Base-by-base conservation (phyloP, 2,329 filamentous ascomycete species). In the Thermomyces lanuginosus region DNA sequence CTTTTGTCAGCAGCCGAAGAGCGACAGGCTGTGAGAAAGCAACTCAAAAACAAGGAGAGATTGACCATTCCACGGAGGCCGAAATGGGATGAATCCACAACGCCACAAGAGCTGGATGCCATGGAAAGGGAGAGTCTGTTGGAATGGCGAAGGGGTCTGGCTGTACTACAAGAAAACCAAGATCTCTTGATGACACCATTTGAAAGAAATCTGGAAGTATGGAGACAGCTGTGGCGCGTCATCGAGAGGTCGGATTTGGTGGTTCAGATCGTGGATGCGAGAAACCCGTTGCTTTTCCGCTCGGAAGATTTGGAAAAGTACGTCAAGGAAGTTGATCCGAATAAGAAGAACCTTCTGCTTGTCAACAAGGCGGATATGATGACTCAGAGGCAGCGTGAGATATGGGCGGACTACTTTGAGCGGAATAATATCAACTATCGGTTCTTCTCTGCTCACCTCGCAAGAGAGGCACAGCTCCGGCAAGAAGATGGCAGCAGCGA, bases 361-460 rank as follows among this genome's bases (percentile, higher is more conserved):
- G 86, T 98, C 46, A 98, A 98, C 64, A 98, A 98, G 64, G 84
- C 89, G 23, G 89, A 98, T 56, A 93, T 98, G 89, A 84, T 98
- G 80, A 92, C 84, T 1, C 53, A 72, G 24, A 71, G 72, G 43
- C 91, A 98, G 58, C 66, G 89, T 38, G 67, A 67, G 37, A 63
- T 66, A 1, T 98, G 89, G 89, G 84, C 84, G 3, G 69, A 77
- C 40, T 82, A 92, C 47, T 81, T 98, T 40, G 75, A 75, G 40
- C 62, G 72, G 40, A 71, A 77, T 14, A 72, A 74, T 15, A 91
- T 98, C 45, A 72, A 79, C 28, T 98, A 89, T 63, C 79, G 77
- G 43, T 98, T 95, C 61, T 98, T 98, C 62, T 98, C 91, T 1
- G 89, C 89, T 1, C 73, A 79, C 34, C 54, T 98, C 32, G 89